Conservation (phyloP, 2,329 filamentous ascomycete genomes). For the Penicillium occitanis region DNA sequence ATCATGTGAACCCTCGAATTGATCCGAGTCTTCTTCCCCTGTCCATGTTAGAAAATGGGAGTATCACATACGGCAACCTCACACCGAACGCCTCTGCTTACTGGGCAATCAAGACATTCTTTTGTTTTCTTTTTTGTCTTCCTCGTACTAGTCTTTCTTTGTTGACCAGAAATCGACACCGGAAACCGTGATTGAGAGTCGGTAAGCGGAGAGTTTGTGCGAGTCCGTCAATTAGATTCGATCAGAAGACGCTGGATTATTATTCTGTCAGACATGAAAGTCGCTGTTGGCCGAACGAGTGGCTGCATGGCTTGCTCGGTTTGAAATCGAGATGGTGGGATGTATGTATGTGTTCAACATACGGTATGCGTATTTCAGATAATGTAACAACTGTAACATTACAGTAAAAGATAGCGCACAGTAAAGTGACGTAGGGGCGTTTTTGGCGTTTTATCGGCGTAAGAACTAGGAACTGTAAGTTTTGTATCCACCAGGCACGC, state of each 20-base stretch:
- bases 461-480: not conserved
- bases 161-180: not conserved
- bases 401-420: not conserved
- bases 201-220: not conserved
- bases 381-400: not conserved
- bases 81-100: not conserved
- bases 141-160: not conserved
- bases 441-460: not conserved
- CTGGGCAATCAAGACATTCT: not conserved
- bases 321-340: conserved; percentile 2
- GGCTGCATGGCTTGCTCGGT: conserved; percentile 1
- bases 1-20: not conserved
- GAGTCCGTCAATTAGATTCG: not conserved
- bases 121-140: not conserved
- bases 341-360: not conserved
- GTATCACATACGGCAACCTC: not conserved
- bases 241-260: not conserved
- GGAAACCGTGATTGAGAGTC: not conserved
- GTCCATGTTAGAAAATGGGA: not conserved
- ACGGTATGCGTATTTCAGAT: not conserved
- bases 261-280: not conserved
- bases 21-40: not conserved
- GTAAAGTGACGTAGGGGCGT: conserved; percentile 2
- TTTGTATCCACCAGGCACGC: not conserved
- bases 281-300: not conserved